Conservation (phyloP, 768 basidiomycete species). For the Suillus tomentosus region DNA sequence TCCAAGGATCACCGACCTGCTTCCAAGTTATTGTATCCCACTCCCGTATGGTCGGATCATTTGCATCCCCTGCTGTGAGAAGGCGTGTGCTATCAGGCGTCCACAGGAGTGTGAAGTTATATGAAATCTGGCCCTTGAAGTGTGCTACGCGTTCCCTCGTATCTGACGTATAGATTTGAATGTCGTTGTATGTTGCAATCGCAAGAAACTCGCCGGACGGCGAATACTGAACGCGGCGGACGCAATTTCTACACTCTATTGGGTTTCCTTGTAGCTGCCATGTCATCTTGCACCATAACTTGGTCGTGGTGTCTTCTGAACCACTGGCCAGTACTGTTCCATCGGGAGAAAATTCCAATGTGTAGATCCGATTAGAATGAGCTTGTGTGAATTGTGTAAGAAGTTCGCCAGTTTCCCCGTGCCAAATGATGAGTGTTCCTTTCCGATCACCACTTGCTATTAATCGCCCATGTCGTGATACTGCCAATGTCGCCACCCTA, state of each 20-base stretch:
- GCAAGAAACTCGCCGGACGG: not conserved
- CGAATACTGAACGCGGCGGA: not conserved
- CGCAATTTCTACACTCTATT: not conserved
- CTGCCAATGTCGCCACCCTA: not conserved
- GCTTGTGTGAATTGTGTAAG: not conserved
- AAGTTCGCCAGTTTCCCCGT: not conserved
- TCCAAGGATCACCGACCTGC: not conserved
- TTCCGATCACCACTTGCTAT: not conserved
- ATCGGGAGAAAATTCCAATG: slow-evolving; percentile 1
- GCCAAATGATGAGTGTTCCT: not conserved
- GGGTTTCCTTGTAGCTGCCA: not conserved
- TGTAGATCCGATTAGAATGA: not conserved
- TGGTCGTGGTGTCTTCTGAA: not conserved
- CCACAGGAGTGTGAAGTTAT: not conserved
- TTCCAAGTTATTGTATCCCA: not conserved
- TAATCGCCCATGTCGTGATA: not conserved
- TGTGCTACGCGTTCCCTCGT: not conserved
- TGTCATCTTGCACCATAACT: not conserved
- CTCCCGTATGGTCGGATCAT: not conserved
- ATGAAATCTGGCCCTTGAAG: not conserved
- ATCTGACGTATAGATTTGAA: not conserved
- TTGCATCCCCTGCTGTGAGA: not conserved
- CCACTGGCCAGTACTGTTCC: not conserved
- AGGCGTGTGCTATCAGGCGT: not conserved
- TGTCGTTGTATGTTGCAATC: not conserved